Evolutionary conservation across 495 filamentous ascomycete species (phyloP), one percentile per base, ranked within the genome.

Genomic region (Neurospora cerealis): DNA sequence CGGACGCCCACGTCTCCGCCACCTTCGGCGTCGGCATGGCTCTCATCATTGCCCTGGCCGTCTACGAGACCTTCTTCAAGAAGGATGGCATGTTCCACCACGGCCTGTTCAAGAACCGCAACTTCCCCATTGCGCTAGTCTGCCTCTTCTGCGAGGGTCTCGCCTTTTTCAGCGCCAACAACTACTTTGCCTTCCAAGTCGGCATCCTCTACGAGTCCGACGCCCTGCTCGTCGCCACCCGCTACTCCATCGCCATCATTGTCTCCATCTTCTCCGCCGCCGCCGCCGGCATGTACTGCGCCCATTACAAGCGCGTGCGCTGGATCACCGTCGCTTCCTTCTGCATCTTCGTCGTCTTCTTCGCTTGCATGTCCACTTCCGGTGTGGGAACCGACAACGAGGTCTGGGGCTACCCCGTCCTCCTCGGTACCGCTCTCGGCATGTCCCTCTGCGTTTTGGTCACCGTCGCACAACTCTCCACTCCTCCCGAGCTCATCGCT

Each of bases 51-150:
- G 70, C 21, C 4, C 77, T 83, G 0, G 71, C 70, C n/a, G 70
- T 77, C 5, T 81, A 83, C 73, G 79, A 81, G 73, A 73, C 73
- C 8, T 74, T 73, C 21, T 76, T 80, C 73, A 81, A 80, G 73
- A 80, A 76, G 69, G 80, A 82, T 71, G 81, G 81, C 69, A 78
- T 83, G 78, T 78, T 82, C 71, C 78, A 83, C 73, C 80, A 83
- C 60, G 77, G 74, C 21, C 74, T 83, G 21, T 83, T 83, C 74
- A 39, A 11, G 19, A 76, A 74, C 72, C 73, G 79, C 39, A 83
- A 83, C 75, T 83, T 83, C 62, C 21, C 78, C 8, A 77, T 83
- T 42, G 75, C 73, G 0, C 42, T 81, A 5, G 32, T 75, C 34
- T 78, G 76, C 60, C 71, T 82, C 3, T 83, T 82, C 60, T 74